Base-by-base conservation (phyloP, 305 asterid species). In the Withania somnifera region DNA sequence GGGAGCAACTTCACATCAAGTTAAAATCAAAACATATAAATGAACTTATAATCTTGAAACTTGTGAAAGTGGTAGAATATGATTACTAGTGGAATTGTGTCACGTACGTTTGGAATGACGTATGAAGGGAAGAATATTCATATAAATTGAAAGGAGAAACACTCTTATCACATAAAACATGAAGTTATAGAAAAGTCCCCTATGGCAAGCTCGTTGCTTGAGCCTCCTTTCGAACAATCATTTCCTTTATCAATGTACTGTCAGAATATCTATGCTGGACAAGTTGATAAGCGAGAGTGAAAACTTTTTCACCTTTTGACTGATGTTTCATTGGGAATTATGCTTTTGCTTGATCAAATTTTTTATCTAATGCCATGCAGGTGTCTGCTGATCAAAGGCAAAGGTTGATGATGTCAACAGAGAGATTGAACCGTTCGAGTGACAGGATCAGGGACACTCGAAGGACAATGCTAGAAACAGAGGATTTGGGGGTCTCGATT, bases 401-500 rank as follows among this genome's bases (percentile, higher is more conserved):
- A 42, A 90, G 97, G 85, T 81, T 92, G 66, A 47, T 89, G 81
- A 85, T 88, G 93, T 92, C 97, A 71, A 92, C 92, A 42, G 94
- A 87, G 66, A 88, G 88, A 85, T 60, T 91, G 77, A 83, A 91
- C 38, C 73, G 79, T 83, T 86, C 97, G 1, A 79, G 87, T 77
- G 90, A 91, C 22, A 90, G 94, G 88, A 87, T 91, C 77, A 87
- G 87, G 82, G 94, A 91, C 11, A 84, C 94, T 53, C 87, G 90
- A 64, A 91, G 69, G 86, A 87, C 92, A 47, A 89, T 90, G 94
- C 91, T 92, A 82, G 92, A 92, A 87, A 90, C 94, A 28, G 94
- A 91, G 73, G 94, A 92, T 82, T 91, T 92, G 47, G 97, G 93
- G 17, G 95, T 91, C 57, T 89, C 97, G 34, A 90, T 92, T 81